Conservation (phyloP, 2,329 filamentous ascomycete genomes). For the Xylariaceae sp. region DNA sequence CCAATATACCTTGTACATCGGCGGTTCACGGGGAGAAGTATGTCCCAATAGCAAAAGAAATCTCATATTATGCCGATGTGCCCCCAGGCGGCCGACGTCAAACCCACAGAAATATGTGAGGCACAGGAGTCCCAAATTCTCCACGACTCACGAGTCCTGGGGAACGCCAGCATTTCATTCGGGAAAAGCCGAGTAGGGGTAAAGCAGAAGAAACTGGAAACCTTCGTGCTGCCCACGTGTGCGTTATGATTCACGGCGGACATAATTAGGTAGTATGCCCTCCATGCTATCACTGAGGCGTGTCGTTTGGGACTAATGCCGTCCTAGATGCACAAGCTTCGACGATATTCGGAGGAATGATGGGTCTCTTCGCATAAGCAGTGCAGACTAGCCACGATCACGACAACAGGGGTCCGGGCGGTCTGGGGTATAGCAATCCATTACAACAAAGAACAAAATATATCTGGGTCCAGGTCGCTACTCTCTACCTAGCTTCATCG, state of each 20-base stretch:
- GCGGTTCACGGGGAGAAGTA: no score
- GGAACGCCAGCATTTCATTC: conserved; percentile 32
- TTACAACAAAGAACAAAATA: neutral
- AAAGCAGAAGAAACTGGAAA: conserved; percentile 4
- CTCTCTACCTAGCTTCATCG: no score
- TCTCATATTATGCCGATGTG: conserved; percentile 13
- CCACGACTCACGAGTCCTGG: conserved; percentile 28
- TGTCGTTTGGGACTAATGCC: neutral
- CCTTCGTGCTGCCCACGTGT: conserved; percentile 18
- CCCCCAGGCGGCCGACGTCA: conserved; percentile 17
- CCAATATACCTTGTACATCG: no score
- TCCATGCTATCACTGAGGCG: no score
- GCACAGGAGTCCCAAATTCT: conserved; percentile 17
- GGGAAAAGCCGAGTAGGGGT: conserved; percentile 23
- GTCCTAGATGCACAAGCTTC: conserved; percentile 18
- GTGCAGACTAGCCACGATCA: conserved; percentile 24
- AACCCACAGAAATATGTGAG: conserved; percentile 12
- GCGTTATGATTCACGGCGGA: neutral
- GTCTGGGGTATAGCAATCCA: conserved; percentile 22
- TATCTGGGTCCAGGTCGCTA: no score
- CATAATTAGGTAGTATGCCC: no score
- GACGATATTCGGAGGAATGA: conserved; percentile 27
- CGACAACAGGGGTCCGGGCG: conserved; percentile 13
- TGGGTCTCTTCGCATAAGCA: conserved; percentile 15
- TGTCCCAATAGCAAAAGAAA: neutral